Evolutionary conservation across 2,329 filamentous ascomycete species (phyloP), one percentile per base, ranked within the genome.

Genomic region (Penicillium olsonii): DNA sequence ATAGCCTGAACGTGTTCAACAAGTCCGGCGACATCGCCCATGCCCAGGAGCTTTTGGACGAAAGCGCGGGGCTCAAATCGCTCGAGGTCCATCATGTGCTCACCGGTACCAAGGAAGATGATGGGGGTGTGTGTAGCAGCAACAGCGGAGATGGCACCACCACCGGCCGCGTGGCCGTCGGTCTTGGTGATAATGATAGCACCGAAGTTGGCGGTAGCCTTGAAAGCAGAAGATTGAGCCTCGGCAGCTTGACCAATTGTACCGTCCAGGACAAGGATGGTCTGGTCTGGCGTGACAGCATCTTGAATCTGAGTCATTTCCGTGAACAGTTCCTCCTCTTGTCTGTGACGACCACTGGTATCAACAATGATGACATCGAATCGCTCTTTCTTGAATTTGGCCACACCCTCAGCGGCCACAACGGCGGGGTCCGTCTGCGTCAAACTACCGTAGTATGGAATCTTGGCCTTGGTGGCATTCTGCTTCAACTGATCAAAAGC

Each of bases 171-270:
- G 61, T 96, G 90, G 57, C 94, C 94, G 68, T 99, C 94, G 0
- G 92, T 97, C 78, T 99, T 99, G 44, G 94, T 99, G 67, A 99
- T 96, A 67, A 99, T 96, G 64, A 99, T 99, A 57, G 94, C 91
- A 67, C 94, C 94, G 63, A 97, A 99, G 70, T 96, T 90, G 27
- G 94, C 92, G 0, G 92, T 90, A 59, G 95, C 91, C 71, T 99
- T 99, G 83, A 99, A 99, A 0, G 94, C 94, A 64, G 95, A 87
- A 44, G 90, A 91, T 69, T 99, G 94, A 2, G 89, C 85, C 73
- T 99, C 94, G 6, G 94, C 94, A 59, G 94, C 89, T 68, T 99
- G 94, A 68, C 94, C 94, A 60, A 99, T 99, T 27, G 90, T 95
- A 20, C 92, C 88, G 70, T 99, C 94, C 22, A 99, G 82, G 11